A percentile compares a stretch with the other conserved stretches of the same genome.
These are phyloP conservation scores for Yarrowia divulgata DNA, from an alignment of 805 yeast species.

Conservation along the genomic window DNA sequence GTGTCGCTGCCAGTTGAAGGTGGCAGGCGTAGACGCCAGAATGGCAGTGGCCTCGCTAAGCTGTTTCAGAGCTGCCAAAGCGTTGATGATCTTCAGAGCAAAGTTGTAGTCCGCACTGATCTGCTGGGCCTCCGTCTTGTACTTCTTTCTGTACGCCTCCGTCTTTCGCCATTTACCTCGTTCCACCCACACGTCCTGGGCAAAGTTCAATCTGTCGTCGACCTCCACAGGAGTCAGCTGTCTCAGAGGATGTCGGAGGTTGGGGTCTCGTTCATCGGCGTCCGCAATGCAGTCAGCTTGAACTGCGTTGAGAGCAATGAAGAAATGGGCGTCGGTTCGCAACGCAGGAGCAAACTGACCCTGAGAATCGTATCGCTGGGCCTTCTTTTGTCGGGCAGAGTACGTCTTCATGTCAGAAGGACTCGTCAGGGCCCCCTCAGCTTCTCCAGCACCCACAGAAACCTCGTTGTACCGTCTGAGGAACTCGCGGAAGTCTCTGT, in stretches of 20 bases:
- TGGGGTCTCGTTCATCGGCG: conserved; percentile 5
- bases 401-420: background rate
- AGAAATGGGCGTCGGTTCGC: conserved; percentile 18
- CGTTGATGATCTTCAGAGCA: conserved; percentile 36
- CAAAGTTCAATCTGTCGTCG: conserved; percentile 12
- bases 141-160: background rate
- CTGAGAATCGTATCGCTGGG: conserved; percentile 4
- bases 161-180: conserved; percentile 34
- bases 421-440: background rate
- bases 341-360: background rate
- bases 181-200: conserved; percentile 35
- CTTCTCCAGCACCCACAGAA: background rate
- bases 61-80: conserved; percentile 23
- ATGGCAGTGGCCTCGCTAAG: conserved; percentile 21
- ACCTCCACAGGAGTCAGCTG: background rate
- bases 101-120: conserved; percentile 27
- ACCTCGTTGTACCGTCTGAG: conserved; percentile 18
- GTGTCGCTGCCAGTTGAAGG: conserved; percentile 31
- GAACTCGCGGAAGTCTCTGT: conserved; percentile 21
- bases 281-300: conserved; percentile 17
- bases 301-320: conserved; percentile 25
- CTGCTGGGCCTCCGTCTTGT: conserved; percentile 1
- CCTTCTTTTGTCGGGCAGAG: conserved; percentile 11
- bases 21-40: conserved; percentile 3
- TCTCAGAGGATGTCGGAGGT: conserved; percentile 17